Evolutionary conservation across 768 basidiomycete species (phyloP), one percentile per base, ranked within the genome.

Genomic region (Mycena metata): DNA sequence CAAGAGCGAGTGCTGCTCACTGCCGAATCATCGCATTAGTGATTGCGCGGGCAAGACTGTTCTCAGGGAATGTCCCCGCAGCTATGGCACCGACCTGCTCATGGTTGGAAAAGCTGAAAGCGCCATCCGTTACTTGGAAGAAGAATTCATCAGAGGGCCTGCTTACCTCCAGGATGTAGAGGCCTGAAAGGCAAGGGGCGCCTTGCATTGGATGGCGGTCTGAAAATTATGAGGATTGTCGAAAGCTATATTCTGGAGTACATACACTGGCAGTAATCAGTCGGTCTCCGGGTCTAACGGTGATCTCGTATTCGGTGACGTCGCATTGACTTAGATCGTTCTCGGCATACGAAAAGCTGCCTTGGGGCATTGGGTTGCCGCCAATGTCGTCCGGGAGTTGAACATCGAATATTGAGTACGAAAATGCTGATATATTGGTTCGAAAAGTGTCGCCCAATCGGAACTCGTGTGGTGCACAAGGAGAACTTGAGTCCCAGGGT

Each of bases 381-480:
- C 41, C 15, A 6, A 13, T n/a, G 6, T 36, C 36, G 7, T 6
- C 36, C 6, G 57, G 1, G 51, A 54, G 60, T 35, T 52, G 39
- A n/a, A 72, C 60, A 42, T 72, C 61, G 54, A 51, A 58, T 33
- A 72, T 62, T 19, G 58, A 19, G 47, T 72, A 72, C 24, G 71
- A 62, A 35, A 72, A 72, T 26, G 71, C 64, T 5, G 71, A 72
- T 4, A 59, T 49, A 42, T 72, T 72, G 30, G 71, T 72, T 50
- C 71, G 62, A 60, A 72, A 69, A 33, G 64, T 42, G 55, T 72
- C 71, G 30, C 71, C 71, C 36, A 72, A 50, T 57, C 66, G 71
- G 35, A 72, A 72, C 24, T 56, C 59, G 60, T 72, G 71, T 54
- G 46, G 33, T 39, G 66, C 47, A 35, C 71, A 72, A 16, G n/a